Conservation (phyloP, 495 filamentous ascomycete genomes). For the Penicillium pulvis region DNA sequence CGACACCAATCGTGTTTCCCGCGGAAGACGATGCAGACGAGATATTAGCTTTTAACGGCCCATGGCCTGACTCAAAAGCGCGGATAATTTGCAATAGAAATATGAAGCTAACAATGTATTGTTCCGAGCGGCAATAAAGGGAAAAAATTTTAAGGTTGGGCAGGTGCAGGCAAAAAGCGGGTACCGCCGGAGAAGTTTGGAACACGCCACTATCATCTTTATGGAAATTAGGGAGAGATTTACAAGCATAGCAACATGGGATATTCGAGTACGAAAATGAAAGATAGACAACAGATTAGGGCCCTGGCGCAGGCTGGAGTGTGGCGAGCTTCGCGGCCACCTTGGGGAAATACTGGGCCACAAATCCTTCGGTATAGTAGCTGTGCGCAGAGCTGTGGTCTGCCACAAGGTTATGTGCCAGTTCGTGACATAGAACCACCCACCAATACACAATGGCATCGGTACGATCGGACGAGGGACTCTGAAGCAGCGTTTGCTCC, state of each 20-base stretch:
- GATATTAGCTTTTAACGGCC: not conserved
- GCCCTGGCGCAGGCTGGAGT: slow-evolving; percentile 3
- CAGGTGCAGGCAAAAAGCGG: slow-evolving; percentile 29
- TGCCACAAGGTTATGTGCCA: slow-evolving; percentile 88
- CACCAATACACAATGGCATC: slow-evolving; percentile 88
- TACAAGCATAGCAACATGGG: not conserved
- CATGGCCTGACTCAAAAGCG: not conserved
- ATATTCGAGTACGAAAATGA: not conserved
- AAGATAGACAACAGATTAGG: not conserved
- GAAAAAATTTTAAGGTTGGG: slow-evolving; percentile 29
- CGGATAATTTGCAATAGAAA: not conserved
- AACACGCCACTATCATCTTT: slow-evolving; percentile 6
- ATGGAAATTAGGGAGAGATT: not conserved
- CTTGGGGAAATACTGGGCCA: slow-evolving; percentile 55
- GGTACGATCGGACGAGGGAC: slow-evolving; percentile 44
- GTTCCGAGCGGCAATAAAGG: slow-evolving; percentile 6
- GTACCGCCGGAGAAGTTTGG: slow-evolving; percentile 30
- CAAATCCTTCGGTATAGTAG: slow-evolving; percentile 68
- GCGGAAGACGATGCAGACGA: too few relatives aligned
- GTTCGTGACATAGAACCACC: slow-evolving; percentile 86
- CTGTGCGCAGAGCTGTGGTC: slow-evolving; percentile 81
- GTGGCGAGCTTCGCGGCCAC: slow-evolving; percentile 44
- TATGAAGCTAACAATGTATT: slow-evolving; percentile 20
- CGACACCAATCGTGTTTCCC: not conserved
- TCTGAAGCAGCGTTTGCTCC: slow-evolving; percentile 45